These are phyloP conservation scores for Hypomyces perniciosus DNA, from an alignment of 2,329 filamentous ascomycete genomes.

Conservation along the genomic window DNA sequence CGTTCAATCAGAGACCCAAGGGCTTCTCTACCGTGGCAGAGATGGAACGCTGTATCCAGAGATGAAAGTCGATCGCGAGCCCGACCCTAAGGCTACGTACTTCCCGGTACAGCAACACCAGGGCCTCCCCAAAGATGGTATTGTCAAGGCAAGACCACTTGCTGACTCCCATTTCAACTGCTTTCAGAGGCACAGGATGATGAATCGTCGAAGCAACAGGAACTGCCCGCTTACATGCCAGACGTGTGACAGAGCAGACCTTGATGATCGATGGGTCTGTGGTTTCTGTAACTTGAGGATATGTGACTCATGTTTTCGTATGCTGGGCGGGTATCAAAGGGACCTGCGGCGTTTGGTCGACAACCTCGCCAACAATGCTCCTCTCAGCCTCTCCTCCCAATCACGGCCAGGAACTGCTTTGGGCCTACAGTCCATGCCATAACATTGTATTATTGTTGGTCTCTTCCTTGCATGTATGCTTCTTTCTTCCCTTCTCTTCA, in stretches of 20 bases:
- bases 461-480: slow-evolving; percentile 5
- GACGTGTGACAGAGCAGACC: slow-evolving; percentile 42
- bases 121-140: slow-evolving; percentile 25
- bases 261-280: slow-evolving; percentile 41
- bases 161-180: slow-evolving; percentile 41
- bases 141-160: slow-evolving; percentile 40
- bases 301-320: slow-evolving; percentile 42
- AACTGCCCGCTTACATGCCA: slow-evolving; percentile 49
- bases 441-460: background rate
- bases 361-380: slow-evolving; percentile 14
- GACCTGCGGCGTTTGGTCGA: slow-evolving; percentile 39
- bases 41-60: slow-evolving; percentile 38
- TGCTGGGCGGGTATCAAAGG: slow-evolving; percentile 35
- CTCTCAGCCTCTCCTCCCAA: slow-evolving; percentile 16
- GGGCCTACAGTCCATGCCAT: slow-evolving; percentile 14
- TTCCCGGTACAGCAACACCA: slow-evolving; percentile 31
- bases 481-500: slow-evolving; percentile 1
- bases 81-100: slow-evolving; percentile 31
- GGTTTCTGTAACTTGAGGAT: slow-evolving; percentile 47
- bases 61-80: slow-evolving; percentile 29
- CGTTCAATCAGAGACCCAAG: slow-evolving; percentile 29
- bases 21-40: slow-evolving; percentile 29
- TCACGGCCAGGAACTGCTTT: slow-evolving; percentile 18
- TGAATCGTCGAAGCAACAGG: slow-evolving; percentile 43
- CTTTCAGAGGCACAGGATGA: slow-evolving; percentile 40